These are phyloP conservation scores for Cunninghamia lanceolata DNA, from an alignment of 75 land plant genomes.

Conservation along the genomic window DNA sequence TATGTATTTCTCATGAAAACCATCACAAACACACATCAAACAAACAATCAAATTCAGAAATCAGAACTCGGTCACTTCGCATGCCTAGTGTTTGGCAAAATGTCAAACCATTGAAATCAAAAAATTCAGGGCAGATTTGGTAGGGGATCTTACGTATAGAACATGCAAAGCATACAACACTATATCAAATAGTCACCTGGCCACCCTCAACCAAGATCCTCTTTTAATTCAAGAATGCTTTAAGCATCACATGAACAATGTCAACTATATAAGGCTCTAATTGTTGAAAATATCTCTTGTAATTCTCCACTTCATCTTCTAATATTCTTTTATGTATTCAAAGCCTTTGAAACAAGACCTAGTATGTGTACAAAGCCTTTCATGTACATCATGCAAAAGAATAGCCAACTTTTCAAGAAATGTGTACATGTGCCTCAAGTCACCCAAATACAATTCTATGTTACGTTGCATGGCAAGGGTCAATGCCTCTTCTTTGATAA, in stretches of 20 bases:
- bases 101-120: no score
- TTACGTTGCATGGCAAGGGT: conserved; percentile 83
- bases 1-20: no score
- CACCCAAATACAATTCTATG: conserved; percentile 81
- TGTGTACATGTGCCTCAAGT: conserved; percentile 78
- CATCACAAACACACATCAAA: no score
- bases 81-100: no score
- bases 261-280: conserved; percentile 80
- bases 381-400: conserved; percentile 57
- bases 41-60: no score
- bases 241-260: conserved; percentile 67
- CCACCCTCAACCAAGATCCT: conserved; percentile 94
- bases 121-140: no score
- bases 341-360: conserved; percentile 72
- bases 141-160: no score
- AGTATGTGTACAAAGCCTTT: no score
- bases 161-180: conserved; percentile 1
- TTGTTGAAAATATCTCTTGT: conserved; percentile 62
- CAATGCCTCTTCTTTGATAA: conserved; percentile 48
- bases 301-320: conserved; percentile 67
- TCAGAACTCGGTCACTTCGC: no score
- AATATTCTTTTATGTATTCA: conserved; percentile 51
- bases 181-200: conserved; percentile 92
- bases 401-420: conserved; percentile 74
- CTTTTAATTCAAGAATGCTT: conserved; percentile 41